Evolutionary conservation across 306 rosid genomes (phyloP), one percentile per base, ranked within the genome.

Genomic region (Neltuma alba): DNA sequence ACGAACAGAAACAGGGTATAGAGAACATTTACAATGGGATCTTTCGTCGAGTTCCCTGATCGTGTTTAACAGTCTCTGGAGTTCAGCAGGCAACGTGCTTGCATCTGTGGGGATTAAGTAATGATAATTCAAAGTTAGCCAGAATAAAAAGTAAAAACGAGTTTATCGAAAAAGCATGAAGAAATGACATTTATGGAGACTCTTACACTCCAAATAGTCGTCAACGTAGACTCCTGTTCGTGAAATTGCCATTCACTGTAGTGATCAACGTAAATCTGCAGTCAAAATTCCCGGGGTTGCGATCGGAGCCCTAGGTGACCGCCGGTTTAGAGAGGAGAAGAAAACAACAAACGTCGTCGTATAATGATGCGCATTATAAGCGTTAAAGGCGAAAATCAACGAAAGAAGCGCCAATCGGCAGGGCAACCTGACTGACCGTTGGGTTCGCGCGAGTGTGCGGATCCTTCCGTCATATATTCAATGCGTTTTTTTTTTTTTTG

Each of bases 41-140:
- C 99, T 96, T 28, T 94, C 99, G 74, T 94, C 99, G 61, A 94
- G 99, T 83, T 94, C 99, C 37, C 99, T 86, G 37, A 94, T 84
- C 5, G 97, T 94, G 78, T 94, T 94, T 78, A 94, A 93, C 8
- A 94, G 92, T 82, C 99, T 91, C 89, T 91, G 99, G 76, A 94
- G 97, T 85, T 94, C 99, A 55, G 97, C 97, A 57, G 99, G 99
- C 80, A 94, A 86, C 9, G 99, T 92, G 74, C 84, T 91, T 20
- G 99, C 97, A 34, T 94, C 98, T 94, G 52, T 21, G 72, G 69
- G 52, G 77, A 80, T 55, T 44, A 31, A 68, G 77, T 84, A 79
- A 50, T 70, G 37, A 69, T 41, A 1, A 69, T 23, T 69, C 37
- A 8, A 27, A 14, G 55, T 41, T 42, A 40, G 25, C 21, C 16